A percentile compares a stretch with the other conserved stretches of the same genome.
Conservation (phyloP, 768 basidiomycete species). For the Ramaria rubella region DNA sequence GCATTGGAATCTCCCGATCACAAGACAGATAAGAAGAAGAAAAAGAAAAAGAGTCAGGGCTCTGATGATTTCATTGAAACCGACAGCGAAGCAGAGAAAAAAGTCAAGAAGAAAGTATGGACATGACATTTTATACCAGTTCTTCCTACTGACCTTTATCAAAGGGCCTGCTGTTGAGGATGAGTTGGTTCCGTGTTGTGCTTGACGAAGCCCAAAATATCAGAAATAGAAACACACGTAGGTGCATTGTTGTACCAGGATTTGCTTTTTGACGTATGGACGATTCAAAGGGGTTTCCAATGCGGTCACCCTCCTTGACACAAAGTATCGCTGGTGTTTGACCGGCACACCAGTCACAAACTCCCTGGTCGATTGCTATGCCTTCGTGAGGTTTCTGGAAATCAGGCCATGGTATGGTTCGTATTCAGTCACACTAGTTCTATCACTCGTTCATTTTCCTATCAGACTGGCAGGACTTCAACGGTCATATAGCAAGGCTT, state of each 20-base stretch:
- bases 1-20: slow-evolving; percentile 52
- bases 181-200: slow-evolving; percentile 49
- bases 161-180: slow-evolving; percentile 42
- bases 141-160: background rate
- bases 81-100: slow-evolving; percentile 17
- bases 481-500: slow-evolving; percentile 18
- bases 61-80: slow-evolving; percentile 20
- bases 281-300: slow-evolving; percentile 39
- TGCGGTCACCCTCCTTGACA: slow-evolving; percentile 45
- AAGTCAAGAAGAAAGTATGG: slow-evolving; percentile 24
- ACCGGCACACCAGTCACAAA: slow-evolving; percentile 69
- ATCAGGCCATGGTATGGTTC: slow-evolving; percentile 31
- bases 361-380: slow-evolving; percentile 47
- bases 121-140: slow-evolving; percentile 5
- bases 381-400: slow-evolving; percentile 34
- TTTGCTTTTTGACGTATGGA: background rate
- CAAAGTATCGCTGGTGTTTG: slow-evolving; percentile 58
- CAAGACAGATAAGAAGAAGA: slow-evolving; percentile 31
- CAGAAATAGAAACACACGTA: slow-evolving; percentile 37
- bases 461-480: slow-evolving; percentile 37
- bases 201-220: slow-evolving; percentile 54
- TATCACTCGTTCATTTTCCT: background rate
- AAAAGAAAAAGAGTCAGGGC: slow-evolving; percentile 27
- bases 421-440: background rate
- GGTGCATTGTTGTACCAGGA: no score